Percentiles rank a stretch among this genome's conserved stretches.
These are phyloP conservation scores for Marasmius oreades DNA, from an alignment of 1,284 basidiomycete species.

Conservation along the genomic window DNA sequence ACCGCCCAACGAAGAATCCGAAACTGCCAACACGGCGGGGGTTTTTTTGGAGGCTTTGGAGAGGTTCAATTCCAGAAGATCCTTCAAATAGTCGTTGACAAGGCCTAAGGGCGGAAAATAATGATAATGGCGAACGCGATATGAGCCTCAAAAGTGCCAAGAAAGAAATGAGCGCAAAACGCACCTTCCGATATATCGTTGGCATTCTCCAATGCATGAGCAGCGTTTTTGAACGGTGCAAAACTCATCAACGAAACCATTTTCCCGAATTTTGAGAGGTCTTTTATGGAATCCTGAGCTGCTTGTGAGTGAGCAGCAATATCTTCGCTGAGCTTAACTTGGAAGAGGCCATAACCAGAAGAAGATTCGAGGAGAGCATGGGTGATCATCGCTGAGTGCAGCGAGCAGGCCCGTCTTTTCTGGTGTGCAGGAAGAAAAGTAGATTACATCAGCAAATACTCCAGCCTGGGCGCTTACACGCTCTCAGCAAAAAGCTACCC, in stretches of 20 bases:
- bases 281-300: constrained; percentile 84
- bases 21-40: constrained; percentile 80
- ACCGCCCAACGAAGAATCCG: constrained; percentile 76
- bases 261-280: constrained; percentile 90
- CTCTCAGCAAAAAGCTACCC: too few species aligned
- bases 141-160: not conserved
- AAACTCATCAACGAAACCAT: constrained; percentile 94
- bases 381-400: constrained; percentile 51
- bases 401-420: constrained; percentile 11
- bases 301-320: constrained; percentile 82
- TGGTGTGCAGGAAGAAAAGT: too few species aligned
- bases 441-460: too few species aligned
- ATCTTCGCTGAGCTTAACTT: constrained; percentile 86
- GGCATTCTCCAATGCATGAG: constrained; percentile 93
- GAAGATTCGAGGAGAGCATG: constrained; percentile 92
- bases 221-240: constrained; percentile 92
- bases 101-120: constrained; percentile 62
- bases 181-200: constrained; percentile 96
- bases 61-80: constrained; percentile 87
- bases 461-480: too few species aligned
- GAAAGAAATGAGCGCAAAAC: constrained; percentile 14
- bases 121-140: constrained; percentile 7
- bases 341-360: constrained; percentile 94
- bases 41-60: constrained; percentile 80
- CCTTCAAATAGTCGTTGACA: constrained; percentile 84